Base-by-base conservation (phyloP, 495 filamentous ascomycete genomes). In the Penicillium salamii region DNA sequence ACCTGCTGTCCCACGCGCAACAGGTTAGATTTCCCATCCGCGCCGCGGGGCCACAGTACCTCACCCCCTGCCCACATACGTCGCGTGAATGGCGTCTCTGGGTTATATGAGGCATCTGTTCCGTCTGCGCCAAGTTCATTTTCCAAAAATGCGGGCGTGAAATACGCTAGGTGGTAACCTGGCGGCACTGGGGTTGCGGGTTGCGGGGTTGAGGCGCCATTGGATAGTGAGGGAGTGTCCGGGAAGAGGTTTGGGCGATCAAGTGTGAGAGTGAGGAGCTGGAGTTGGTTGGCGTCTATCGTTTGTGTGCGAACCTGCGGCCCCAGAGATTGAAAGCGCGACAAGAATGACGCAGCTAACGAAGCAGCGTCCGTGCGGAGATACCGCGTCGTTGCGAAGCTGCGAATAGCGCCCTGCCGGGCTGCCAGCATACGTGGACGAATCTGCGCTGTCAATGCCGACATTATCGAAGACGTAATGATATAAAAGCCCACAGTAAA, bases 31-130 rank as follows among this genome's bases (percentile, higher is more conserved):
- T 63, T 58, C 6, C 69, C 68, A 8, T 63, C 52, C 1, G 37
- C 46, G 26, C 54, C 55, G 3, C 71, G 67, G 6, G 65, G 67
- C 80, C 79, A 85, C n/a, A 57, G 42, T 19, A 84, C 69, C 48
- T 73, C 68, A 0, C 88, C 89, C 20, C 88, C 88, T 2, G 86
- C 86, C 89, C 89, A 95, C 81, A 95, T 85, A 19, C 88, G 80
- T 18, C 86, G 75, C 19, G 73, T 78, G 50, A 83, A 91, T 0
- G 84, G 82, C 0, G 49, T 24, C 3, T 80, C 78, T 0, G 89
- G 88, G 35, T 77, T 83, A 50, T 90, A 88, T 2, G 78, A 78
- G 2, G 70, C 65, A 65, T 92, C 89, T 1, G 87, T 88, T 28
- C 89, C 89, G 66, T 95, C 89, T 3, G 65, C 58, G 1, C 84